Base-by-base conservation (phyloP, 345 rosid species). In the Eucalyptus erythrocorys region DNA sequence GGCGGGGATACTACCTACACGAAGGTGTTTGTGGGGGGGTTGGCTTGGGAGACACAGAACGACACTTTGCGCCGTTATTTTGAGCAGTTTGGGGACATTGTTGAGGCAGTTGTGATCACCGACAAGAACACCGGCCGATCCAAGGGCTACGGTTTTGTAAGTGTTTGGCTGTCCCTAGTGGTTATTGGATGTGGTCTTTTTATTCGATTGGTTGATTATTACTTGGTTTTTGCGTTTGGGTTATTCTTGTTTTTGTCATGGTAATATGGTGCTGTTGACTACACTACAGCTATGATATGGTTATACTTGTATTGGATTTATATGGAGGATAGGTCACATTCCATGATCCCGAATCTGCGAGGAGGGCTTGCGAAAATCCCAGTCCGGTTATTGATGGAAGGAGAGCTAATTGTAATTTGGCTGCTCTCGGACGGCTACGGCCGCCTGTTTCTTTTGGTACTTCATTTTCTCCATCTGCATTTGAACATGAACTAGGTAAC, bases 71-170 rank as follows among this genome's bases (percentile, higher is more conserved):
- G 90, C 61, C 92, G 88, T 30, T 92, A 91, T 82, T 93, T 93
- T 45, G 90, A 93, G 42, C 93, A 91, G 87, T 93, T 91, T 61
- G 94, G 94, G 42, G 93, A 93, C 66, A 91, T 93, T 48, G 87
- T 90, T 30, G 93, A 93, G 88, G 94, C 94, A 24, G 93, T 91
- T 24, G 94, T 93, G 32, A 93, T 93, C 89, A 84, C 89, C 24
- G 93, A 93, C 85, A 93, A 90, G 92, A 89, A 88, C 51, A 93
- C 93, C 11, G 91, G 91, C 86, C 91, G 93, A 80, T 93, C 94
- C 55, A 93, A 93, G 68, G 94, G 94, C 89, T 93, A 93, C 76
- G 94, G 94, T 45, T 93, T 93, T 53, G 93, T 92, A 64, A 88
- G 90, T 85, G 57, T 76, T 22, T 50, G 55, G 64, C 64, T 86